These are phyloP conservation scores for Spiromastix sp. DNA, from an alignment of 2,329 filamentous ascomycete genomes.

Conservation along the genomic window DNA sequence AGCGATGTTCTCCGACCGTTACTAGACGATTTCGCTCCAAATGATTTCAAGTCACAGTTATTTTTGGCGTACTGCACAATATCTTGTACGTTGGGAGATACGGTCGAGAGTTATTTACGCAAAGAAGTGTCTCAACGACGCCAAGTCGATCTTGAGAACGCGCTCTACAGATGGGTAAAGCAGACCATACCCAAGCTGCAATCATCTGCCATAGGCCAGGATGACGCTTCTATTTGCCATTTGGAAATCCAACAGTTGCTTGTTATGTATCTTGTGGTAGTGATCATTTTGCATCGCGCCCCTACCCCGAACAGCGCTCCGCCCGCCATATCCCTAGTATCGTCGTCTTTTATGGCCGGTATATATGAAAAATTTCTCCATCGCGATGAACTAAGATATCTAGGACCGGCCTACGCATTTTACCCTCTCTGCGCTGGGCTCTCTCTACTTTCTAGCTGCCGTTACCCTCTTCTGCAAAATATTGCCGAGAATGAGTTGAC, in stretches of 20 bases:
- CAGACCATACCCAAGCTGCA: slow-evolving; percentile 16
- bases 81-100: not conserved
- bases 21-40: slow-evolving; percentile 23
- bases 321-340: slow-evolving; percentile 28
- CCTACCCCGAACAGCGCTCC: slow-evolving; percentile 18
- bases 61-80: not conserved
- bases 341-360: slow-evolving; percentile 32
- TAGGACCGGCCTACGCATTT: slow-evolving; percentile 33
- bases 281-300: slow-evolving; percentile 30
- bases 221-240: slow-evolving; percentile 7
- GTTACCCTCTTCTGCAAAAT: slow-evolving; percentile 22
- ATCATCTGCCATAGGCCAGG: not conserved
- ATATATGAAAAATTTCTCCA: slow-evolving; percentile 34
- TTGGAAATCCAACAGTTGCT: slow-evolving; percentile 28
- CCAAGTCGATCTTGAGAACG: slow-evolving; percentile 25
- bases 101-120: not conserved
- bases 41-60: slow-evolving; percentile 9
- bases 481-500: slow-evolving; percentile 17
- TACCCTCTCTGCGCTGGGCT: slow-evolving; percentile 31
- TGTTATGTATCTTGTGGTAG: slow-evolving; percentile 28
- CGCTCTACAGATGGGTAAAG: slow-evolving; percentile 32
- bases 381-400: slow-evolving; percentile 29
- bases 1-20: slow-evolving; percentile 30
- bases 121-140: not conserved
- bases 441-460: slow-evolving; percentile 29